These are phyloP conservation scores for Saccharomycopsis lassenensis DNA, from an alignment of 805 yeast genomes.

Conservation along the genomic window DNA sequence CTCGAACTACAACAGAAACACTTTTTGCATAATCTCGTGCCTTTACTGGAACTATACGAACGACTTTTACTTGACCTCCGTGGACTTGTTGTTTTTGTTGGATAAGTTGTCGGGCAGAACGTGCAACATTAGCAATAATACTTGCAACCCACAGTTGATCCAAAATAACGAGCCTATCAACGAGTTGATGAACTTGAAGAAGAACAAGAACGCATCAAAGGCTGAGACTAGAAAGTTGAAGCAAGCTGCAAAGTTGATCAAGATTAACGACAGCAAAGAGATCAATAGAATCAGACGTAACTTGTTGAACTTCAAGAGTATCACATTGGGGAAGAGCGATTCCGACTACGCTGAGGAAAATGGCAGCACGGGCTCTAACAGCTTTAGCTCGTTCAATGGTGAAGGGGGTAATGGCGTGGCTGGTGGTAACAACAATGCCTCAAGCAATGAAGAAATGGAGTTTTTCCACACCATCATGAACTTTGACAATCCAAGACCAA, in stretches of 20 bases:
- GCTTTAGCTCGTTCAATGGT: too few species aligned
- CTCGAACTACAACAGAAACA: slow-evolving; percentile 25
- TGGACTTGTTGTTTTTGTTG: slow-evolving; percentile 42
- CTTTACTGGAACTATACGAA: slow-evolving; percentile 39
- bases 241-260: slow-evolving; percentile 12
- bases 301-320: slow-evolving; percentile 46
- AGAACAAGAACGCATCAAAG: slow-evolving; percentile 6
- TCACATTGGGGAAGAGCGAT: slow-evolving; percentile 37
- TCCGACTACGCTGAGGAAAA: slow-evolving; percentile 4
- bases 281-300: slow-evolving; percentile 53
- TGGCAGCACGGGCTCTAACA: background rate
- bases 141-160: too few species aligned
- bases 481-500: slow-evolving; percentile 36
- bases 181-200: background rate
- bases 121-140: slow-evolving; percentile 11
- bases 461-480: slow-evolving; percentile 27
- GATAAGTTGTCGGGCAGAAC: slow-evolving; percentile 27
- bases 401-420: too few species aligned
- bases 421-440: background rate
- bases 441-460: slow-evolving; percentile 19
- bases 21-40: slow-evolving; percentile 38
- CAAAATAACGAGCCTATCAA: too few species aligned
- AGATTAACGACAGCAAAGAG: slow-evolving; percentile 40
- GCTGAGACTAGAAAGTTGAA: slow-evolving; percentile 8
- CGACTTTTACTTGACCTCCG: slow-evolving; percentile 43